Percentiles rank a stretch among this genome's conserved stretches.
These are phyloP conservation scores for Trifolium repens DNA, from an alignment of 306 rosid species.

Conservation along the genomic window DNA sequence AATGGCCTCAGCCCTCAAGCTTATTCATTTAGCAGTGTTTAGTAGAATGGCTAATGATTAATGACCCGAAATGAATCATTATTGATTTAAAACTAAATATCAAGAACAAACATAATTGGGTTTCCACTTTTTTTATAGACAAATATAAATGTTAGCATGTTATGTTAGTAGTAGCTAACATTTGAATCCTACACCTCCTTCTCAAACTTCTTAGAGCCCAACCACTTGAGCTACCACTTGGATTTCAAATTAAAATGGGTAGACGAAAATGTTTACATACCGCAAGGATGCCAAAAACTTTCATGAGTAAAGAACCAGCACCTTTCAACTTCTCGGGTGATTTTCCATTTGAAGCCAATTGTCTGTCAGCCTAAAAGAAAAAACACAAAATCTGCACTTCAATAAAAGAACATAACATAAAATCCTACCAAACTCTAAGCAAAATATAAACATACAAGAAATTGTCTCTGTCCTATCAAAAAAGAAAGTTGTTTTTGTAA, in stretches of 20 bases:
- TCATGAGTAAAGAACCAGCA: slow-evolving; percentile 97
- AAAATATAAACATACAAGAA: neutral
- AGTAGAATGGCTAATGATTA: neutral
- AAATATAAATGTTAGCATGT: neutral
- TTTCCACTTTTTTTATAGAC: neutral
- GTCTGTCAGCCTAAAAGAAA: slow-evolving; percentile 70
- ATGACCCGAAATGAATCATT: neutral
- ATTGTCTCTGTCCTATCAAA: neutral
- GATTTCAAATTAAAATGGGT: slow-evolving; percentile 10
- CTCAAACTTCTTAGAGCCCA: neutral
- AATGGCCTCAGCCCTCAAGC: neutral
- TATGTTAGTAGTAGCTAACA: neutral
- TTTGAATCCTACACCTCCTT: neutral
- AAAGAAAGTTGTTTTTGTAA: neutral
- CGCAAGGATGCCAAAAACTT: slow-evolving; percentile 93
- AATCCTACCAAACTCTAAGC: neutral
- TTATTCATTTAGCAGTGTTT: slow-evolving; percentile 3
- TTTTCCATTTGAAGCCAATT: slow-evolving; percentile 76
- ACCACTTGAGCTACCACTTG: neutral
- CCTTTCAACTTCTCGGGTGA: slow-evolving; percentile 94
- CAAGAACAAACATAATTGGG: neutral
- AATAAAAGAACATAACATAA: neutral
- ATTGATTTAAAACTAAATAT: neutral
- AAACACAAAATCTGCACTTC: slow-evolving; percentile 5
- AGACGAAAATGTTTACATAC: slow-evolving; percentile 52